Percentiles rank a stretch among this genome's conserved stretches.
Evolutionary conservation across 2,329 filamentous ascomycete genomes (phyloP).

Genomic region (Fusarium sp.): DNA sequence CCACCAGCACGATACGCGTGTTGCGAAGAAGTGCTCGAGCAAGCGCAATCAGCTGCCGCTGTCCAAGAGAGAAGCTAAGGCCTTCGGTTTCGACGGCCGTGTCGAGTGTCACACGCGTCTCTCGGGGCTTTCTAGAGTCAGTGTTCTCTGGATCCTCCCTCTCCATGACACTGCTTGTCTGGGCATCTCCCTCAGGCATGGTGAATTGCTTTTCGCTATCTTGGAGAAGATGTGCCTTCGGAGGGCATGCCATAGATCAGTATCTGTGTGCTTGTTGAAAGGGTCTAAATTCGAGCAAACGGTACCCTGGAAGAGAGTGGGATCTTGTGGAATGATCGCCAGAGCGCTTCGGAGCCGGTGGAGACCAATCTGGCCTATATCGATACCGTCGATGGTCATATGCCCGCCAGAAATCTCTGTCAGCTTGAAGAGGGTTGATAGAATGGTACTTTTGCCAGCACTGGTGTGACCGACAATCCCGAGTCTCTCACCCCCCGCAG

Average conservation of each 20-base stretch:
- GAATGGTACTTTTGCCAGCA: conserved; percentile 78
- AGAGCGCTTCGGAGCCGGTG: conserved; percentile 75
- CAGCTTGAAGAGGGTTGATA: conserved; percentile 79
- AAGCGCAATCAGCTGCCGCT: not conserved
- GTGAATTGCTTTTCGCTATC: not conserved
- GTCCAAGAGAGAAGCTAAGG: not conserved
- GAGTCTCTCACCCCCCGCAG: conserved; percentile 72
- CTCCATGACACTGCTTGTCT: not conserved
- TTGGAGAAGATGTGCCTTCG: not conserved
- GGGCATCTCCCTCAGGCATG: not conserved
- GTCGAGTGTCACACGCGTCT: not conserved
- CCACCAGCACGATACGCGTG: not conserved
- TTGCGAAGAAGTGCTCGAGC: not conserved
- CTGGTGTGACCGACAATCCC: conserved; percentile 80
- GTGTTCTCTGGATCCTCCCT: not conserved
- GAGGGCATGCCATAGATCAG: not conserved
- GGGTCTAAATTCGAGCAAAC: conserved; percentile 71
- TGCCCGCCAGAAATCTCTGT: conserved; percentile 73
- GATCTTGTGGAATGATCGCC: conserved; percentile 81
- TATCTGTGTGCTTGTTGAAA: not conserved
- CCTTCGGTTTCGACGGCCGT: not conserved
- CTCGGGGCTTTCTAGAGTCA: not conserved
- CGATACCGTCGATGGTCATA: conserved; percentile 75
- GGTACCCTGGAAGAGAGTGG: conserved; percentile 81
- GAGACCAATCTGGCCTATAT: conserved; percentile 76